A percentile compares a stretch with the other conserved stretches of the same genome.
Conservation (phyloP, 345 rosid genomes). For the Balakata baccata region DNA sequence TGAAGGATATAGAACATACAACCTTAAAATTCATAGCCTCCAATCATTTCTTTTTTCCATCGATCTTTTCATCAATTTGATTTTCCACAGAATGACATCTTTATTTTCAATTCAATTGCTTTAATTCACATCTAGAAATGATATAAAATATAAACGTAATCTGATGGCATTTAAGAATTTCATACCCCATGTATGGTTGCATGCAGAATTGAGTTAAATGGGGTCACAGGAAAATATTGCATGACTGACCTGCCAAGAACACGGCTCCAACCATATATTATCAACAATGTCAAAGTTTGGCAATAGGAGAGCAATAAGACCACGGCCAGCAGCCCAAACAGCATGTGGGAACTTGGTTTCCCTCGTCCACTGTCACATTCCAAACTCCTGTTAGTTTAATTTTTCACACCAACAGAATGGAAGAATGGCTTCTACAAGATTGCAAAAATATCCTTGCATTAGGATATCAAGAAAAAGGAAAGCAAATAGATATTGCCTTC, state of each 20-base stretch:
- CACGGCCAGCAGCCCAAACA: slow-evolving; percentile 96
- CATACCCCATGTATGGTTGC: background rate
- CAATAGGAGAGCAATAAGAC: slow-evolving; percentile 66
- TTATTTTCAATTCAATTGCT: background rate
- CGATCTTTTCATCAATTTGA: background rate
- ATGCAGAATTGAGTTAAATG: background rate
- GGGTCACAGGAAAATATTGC: background rate
- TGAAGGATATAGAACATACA: background rate
- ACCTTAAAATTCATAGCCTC: background rate
- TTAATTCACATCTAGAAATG: background rate
- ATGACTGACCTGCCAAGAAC: slow-evolving; percentile 72
- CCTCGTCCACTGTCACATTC: slow-evolving; percentile 66
- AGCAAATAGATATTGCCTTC: background rate
- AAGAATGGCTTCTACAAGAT: slow-evolving; percentile 7
- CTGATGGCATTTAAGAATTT: background rate
- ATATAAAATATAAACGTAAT: background rate
- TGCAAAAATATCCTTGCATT: background rate
- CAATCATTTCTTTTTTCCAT: background rate
- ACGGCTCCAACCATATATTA: slow-evolving; percentile 88
- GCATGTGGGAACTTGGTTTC: slow-evolving; percentile 88
- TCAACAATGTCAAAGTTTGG: slow-evolving; percentile 86
- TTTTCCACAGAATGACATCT: background rate
- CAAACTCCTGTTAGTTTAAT: slow-evolving; percentile 11
- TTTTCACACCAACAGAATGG: slow-evolving; percentile 1
- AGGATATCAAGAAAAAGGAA: background rate